Percentiles rank a stretch among this genome's conserved stretches.
Evolutionary conservation across 176 grass and related monocot species (phyloP).

Genomic region (Avena insularis): DNA sequence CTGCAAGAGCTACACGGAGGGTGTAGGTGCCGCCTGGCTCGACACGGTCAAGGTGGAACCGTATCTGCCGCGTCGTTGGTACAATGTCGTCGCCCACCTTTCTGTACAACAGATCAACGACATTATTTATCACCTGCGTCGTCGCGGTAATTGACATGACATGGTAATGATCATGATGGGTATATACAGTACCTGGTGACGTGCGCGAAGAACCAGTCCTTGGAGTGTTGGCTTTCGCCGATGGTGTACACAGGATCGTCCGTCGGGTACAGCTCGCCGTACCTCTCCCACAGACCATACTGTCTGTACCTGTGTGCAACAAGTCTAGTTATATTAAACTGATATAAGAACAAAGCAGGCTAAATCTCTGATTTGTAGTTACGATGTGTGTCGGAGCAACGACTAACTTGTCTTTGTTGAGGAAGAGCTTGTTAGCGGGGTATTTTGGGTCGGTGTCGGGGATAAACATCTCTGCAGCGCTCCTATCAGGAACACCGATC

Average conservation of each 20-base stretch:
- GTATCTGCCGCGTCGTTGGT: slow-evolving; percentile 56
- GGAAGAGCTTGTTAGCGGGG: slow-evolving; percentile 52
- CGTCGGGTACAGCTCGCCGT: slow-evolving; percentile 57
- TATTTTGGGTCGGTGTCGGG: slow-evolving; percentile 63
- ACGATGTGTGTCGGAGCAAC: no score
- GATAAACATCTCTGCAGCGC: slow-evolving; percentile 72
- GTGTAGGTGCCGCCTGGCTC: slow-evolving; percentile 34
- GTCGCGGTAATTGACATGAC: background rate
- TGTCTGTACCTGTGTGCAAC: slow-evolving; percentile 47
- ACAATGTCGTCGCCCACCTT: background rate
- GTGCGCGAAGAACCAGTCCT: slow-evolving; percentile 89
- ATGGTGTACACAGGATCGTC: slow-evolving; percentile 69
- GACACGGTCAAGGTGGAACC: slow-evolving; percentile 37
- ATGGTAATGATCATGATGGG: no score
- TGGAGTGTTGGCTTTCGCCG: slow-evolving; percentile 55
- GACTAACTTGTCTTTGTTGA: slow-evolving; percentile 30
- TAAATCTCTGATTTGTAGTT: no score
- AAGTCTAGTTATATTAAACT: no score
- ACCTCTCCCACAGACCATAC: slow-evolving; percentile 85
- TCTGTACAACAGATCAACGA: slow-evolving; percentile 20
- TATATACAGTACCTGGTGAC: slow-evolving; percentile 55
- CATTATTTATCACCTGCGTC: background rate
- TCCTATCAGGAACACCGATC: slow-evolving; percentile 76
- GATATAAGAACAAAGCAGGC: no score
- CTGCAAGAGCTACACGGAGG: slow-evolving; percentile 48